Evolutionary conservation across 2,329 filamentous ascomycete genomes (phyloP), one percentile per base, ranked within the genome.

Genomic region (Epicoccum nigrum): DNA sequence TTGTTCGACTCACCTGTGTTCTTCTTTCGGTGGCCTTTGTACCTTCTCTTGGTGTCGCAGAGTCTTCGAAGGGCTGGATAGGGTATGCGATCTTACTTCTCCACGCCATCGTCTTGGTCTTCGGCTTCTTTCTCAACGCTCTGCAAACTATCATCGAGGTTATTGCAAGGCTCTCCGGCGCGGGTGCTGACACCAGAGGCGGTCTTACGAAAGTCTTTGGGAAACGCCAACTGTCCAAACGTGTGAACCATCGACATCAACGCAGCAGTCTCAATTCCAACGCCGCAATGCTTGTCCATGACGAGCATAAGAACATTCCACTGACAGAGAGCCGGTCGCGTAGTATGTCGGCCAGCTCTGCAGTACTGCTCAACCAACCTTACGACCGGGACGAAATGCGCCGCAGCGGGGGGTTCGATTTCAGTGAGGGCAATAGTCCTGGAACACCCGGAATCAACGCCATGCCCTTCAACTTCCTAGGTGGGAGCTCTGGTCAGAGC

Each of bases 41-140:
- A 11, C 91, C 93, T 1, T 88, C 88, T 1, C 81, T 99, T 3
- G 87, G 86, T 17, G 86, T 97, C 4, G 83, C 83, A 0, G 88
- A 95, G 65, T 85, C 88, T 0, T 79, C 89, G 1, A 95, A 92
- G 70, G 92, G 92, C 4, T 99, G 94, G 94, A 89, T 97, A 60
- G 94, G 92, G 30, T 99, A 99, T 70, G 85, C 87, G 20, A 95
- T 97, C 49, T 79, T 99, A 39, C 74, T 95, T 21, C 83, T 97
- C 28, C 94, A 99, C 68, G 92, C 84, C 3, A 82, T 87, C 55
- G 90, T 96, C 0, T 77, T 99, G 17, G 81, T 96, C 3, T 90
- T 97, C 63, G 93, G 91, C 1, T 99, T 97, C 77, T 90, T 97
- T 71, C 79, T 99, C 32, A 96, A 96, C 69, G 89, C 94, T 1